Evolutionary conservation across 1,284 basidiomycete genomes (phyloP).

Genomic region (Ganoderma leucocontextum): DNA sequence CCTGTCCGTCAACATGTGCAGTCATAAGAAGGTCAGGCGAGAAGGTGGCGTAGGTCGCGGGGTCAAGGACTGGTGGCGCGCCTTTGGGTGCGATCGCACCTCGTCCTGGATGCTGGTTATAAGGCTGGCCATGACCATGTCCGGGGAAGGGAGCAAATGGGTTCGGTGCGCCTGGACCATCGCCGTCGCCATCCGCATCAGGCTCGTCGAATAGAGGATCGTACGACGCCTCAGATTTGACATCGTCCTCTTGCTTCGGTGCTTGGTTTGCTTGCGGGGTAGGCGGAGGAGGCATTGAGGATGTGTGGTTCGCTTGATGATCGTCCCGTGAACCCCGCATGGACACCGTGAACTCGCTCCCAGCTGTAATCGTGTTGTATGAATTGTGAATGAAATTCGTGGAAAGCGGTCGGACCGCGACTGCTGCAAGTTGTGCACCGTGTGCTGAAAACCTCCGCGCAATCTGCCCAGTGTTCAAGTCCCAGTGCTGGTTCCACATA

Average conservation of each 20-base stretch:
- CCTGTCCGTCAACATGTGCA: slow-evolving; percentile 91
- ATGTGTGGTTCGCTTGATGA: slow-evolving; percentile 7
- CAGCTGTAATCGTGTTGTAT: slow-evolving; percentile 32
- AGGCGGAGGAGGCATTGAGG: slow-evolving; percentile 16
- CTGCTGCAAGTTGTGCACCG: slow-evolving; percentile 85
- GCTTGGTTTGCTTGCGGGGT: slow-evolving; percentile 14
- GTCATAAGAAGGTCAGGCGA: slow-evolving; percentile 91
- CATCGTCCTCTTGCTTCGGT: slow-evolving; percentile 52
- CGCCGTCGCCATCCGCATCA: slow-evolving; percentile 57
- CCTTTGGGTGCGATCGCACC: slow-evolving; percentile 60
- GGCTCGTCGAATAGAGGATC: slow-evolving; percentile 85
- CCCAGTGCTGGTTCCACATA: slow-evolving; percentile 85
- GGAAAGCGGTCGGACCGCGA: slow-evolving; percentile 78
- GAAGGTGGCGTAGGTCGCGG: slow-evolving; percentile 66
- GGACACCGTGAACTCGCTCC: slow-evolving; percentile 28
- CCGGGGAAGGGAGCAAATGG: slow-evolving; percentile 11
- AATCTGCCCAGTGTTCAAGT: slow-evolving; percentile 90
- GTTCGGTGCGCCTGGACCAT: slow-evolving; percentile 35
- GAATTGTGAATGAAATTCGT: slow-evolving; percentile 44
- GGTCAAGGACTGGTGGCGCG: slow-evolving; percentile 75
- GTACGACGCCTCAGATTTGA: slow-evolving; percentile 79
- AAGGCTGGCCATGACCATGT: slow-evolving; percentile 18
- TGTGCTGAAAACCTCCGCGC: slow-evolving; percentile 85
- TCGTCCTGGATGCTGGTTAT: slow-evolving; percentile 27
- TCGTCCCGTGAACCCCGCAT: slow-evolving; percentile 27